Base-by-base conservation (phyloP, 2,329 filamentous ascomycete genomes). In the Fusarium caatingaense region DNA sequence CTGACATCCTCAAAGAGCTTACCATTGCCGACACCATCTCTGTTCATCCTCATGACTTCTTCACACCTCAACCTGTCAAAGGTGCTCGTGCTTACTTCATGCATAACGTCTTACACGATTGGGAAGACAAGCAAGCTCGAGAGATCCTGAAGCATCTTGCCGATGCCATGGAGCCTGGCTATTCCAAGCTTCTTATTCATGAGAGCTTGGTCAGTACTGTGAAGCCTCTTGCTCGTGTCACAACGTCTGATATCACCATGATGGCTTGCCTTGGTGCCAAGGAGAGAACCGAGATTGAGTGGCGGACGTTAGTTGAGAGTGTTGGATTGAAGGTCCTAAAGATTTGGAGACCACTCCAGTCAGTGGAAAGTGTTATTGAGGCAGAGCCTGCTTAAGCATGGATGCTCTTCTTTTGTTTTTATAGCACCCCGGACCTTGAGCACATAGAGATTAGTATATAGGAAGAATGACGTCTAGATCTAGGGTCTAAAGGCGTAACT, bases 91-190 rank as follows among this genome's bases (percentile, higher is more conserved):
- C 72, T 66, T 87, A 85, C 68, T 77, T 86, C 42, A 77, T 86
- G 65, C 82, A 84, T 28, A 79, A 80, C 61, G 84, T 87, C 21
- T 69, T 87, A 6, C 85, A 87, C 66, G 83, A 86, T 70, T 86
- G 84, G 84, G 77, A 81, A 0, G 82, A 86, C 27, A 76, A 76
- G 4, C 74, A 82, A 15, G 73, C 77, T 0, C 59, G 69, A 2
- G 61, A 66, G n/a, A 83, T 84, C 21, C 69, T 80, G 11, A 53
- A 62, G 6, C 51, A 71, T 4, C 49, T 71, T 9, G 55, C 57
- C 9, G 46, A 56, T 6, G 74, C 74, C 0, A 77, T 77, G 74
- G 69, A 76, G 30, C 71, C 45, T 41, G 78, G 77, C 0, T 82
- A 82, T 53, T 82, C 79, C 6, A 79, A 74, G 62, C 66, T 82